Evolutionary conservation across 1,284 basidiomycete genomes (phyloP).

Genomic region (Prillingera fragicola): DNA sequence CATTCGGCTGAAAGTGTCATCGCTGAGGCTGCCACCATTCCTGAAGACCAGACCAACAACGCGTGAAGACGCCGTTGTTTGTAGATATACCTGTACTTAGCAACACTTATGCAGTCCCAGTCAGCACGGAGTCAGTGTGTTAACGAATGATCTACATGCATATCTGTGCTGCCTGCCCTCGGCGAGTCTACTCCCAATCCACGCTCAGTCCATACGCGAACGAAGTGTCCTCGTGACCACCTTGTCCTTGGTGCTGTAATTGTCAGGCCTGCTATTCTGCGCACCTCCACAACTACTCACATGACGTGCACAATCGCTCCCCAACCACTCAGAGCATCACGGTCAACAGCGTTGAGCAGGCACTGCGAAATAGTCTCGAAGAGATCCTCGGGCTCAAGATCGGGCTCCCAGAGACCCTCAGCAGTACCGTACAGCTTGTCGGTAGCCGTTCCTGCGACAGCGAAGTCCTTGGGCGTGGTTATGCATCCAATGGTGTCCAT

Average conservation of each 20-base stretch:
- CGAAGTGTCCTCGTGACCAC: conserved; percentile 79
- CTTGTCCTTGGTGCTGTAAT: conserved; percentile 71
- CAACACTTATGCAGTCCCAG: no score
- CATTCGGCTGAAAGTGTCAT: background rate
- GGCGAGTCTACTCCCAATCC: background rate
- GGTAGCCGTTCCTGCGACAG: conserved; percentile 89
- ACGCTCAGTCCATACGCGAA: conserved; percentile 75
- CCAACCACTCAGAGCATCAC: conserved; percentile 96
- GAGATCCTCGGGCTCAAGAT: conserved; percentile 90
- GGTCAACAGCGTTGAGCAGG: conserved; percentile 87
- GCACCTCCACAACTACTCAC: conserved; percentile 53
- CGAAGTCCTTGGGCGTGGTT: conserved; percentile 67
- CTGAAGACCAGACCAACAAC: no score
- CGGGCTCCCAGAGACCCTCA: conserved; percentile 97
- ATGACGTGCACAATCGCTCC: conserved; percentile 92
- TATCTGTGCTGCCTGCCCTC: conserved; percentile 8
- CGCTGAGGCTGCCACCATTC: background rate
- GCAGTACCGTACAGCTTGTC: conserved; percentile 95
- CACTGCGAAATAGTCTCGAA: conserved; percentile 99
- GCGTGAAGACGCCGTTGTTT: no score
- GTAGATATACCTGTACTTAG: no score
- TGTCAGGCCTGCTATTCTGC: conserved; percentile 8
- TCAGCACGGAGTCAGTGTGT: no score
- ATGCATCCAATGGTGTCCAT: conserved; percentile 92
- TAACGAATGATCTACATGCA: conserved; percentile 18